These are phyloP conservation scores for Aspergillus nidulans DNA, from an alignment of 495 filamentous ascomycete genomes.

Conservation along the genomic window DNA sequence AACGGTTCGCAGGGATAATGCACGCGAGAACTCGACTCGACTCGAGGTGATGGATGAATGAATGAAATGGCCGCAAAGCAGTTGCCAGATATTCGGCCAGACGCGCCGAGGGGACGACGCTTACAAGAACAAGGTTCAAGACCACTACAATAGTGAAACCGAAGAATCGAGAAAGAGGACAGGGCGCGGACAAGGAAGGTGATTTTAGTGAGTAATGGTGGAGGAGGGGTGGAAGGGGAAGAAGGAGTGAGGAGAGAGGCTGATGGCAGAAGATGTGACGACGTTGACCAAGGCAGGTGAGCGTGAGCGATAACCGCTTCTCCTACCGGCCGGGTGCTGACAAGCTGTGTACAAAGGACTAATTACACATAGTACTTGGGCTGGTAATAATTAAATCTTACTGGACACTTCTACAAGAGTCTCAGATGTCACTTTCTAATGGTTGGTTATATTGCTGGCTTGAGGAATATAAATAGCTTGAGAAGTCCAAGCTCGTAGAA, in stretches of 20 bases:
- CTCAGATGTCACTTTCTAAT: not conserved
- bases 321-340: not conserved
- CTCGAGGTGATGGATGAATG: not conserved
- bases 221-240: not conserved
- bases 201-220: not conserved
- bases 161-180: not conserved
- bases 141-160: not conserved
- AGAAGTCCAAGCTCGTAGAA: not conserved
- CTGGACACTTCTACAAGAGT: not conserved
- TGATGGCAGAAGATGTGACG: constrained; percentile 10
- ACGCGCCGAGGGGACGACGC: not conserved
- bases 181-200: not conserved
- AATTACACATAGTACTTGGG: not conserved
- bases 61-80: not conserved
- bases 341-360: not conserved
- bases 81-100: constrained; percentile 4
- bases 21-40: not conserved
- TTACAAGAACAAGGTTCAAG: not conserved
- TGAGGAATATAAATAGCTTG: constrained; percentile 1
- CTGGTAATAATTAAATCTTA: not conserved
- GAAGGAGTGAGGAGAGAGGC: not conserved
- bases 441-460: not conserved
- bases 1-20: not conserved
- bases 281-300: constrained; percentile 4
- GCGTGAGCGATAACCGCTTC: constrained; percentile 2